Percentiles rank a stretch among this genome's conserved stretches.
Evolutionary conservation across 1,139 yeast genomes (phyloP).

Genomic region (Wickerhamomyces sp.): DNA sequence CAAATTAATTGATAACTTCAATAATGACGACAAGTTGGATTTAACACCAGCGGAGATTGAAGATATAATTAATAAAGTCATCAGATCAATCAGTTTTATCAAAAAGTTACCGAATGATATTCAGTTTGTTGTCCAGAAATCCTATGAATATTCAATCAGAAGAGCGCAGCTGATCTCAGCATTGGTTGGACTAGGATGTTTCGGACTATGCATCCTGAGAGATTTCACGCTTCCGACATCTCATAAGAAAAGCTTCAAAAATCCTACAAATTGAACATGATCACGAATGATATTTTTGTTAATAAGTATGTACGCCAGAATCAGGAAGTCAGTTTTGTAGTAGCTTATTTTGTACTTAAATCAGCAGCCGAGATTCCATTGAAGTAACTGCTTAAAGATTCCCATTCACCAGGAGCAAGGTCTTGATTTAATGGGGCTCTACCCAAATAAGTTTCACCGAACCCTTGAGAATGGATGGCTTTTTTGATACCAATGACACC

Average conservation of each 20-base stretch:
- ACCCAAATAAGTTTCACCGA: conserved; percentile 33
- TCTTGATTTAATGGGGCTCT: conserved; percentile 32
- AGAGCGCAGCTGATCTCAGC: conserved; percentile 8
- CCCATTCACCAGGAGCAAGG: conserved; percentile 20
- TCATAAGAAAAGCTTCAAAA: too few relatives aligned
- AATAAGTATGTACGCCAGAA: too few relatives aligned
- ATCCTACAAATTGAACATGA: too few relatives aligned
- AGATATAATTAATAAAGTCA: conserved; percentile 5
- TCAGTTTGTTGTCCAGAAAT: conserved; percentile 1
- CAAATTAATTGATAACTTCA: conserved; percentile 7
- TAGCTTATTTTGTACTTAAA: conserved; percentile 7
- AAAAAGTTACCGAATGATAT: conserved; percentile 5
- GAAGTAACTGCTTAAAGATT: conserved; percentile 12
- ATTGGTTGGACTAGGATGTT: conserved; percentile 4
- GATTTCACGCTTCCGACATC: not conserved
- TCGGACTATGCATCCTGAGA: conserved; percentile 5
- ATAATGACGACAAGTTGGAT: conserved; percentile 1
- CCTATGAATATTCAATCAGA: conserved; percentile 12
- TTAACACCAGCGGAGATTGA: conserved; percentile 4
- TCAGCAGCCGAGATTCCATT: conserved; percentile 13
- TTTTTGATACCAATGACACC: conserved; percentile 44
- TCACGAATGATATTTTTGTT: too few relatives aligned
- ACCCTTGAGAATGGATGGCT: conserved; percentile 34
- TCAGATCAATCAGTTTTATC: conserved; percentile 10
- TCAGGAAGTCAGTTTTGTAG: too few relatives aligned